Base-by-base conservation (phyloP, 306 rosid species). In the Cucurbita argyrosperma region DNA sequence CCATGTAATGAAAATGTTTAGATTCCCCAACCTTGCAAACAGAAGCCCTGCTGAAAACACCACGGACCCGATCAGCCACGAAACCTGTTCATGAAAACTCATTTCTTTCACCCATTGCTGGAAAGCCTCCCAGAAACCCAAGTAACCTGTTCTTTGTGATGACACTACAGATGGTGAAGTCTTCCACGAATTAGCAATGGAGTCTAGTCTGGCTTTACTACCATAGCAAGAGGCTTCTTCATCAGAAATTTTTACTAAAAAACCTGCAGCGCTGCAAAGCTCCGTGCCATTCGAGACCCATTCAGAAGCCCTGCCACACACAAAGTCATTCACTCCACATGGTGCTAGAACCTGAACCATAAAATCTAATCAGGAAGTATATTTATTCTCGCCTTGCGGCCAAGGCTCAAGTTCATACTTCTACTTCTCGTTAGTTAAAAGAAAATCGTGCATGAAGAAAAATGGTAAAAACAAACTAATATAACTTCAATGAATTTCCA, bases 31-130 rank as follows among this genome's bases (percentile, higher is more conserved):
- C 98, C 98, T 90, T 57, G 86, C 76, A 84, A 82, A 83, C 76
- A 89, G 53, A 81, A 94, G 79, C 56, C 95, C 97, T 18, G 99
- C 91, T 3, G 97, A 89, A 76, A 91, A 89, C 74, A 91, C 96
- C 95, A 94, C 81, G 83, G 97, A 96, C 79, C 97, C 97, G 4
- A 94, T 85, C 42, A 96, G 96, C 99, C 99, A 94, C 46, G 91
- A 89, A 84, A 94, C 88, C 83, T 84, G 84, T 76, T 91, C 95
- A 18, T 57, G 80, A 49, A 86, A 86, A 56, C 92, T 83, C 95
- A 89, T 88, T 71, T 79, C 78, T 81, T 70, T 82, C 54, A 64
- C 30, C 90, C 86, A 84, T 76, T 83, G 91, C 49, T 71, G 88
- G 84, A 94, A 82, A 63, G 85, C 91, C 69, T 86, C 84, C 5